phyloP scores from a whole-genome alignment of 148 eudicot genomes.

The Bassia scoparia region DNA sequence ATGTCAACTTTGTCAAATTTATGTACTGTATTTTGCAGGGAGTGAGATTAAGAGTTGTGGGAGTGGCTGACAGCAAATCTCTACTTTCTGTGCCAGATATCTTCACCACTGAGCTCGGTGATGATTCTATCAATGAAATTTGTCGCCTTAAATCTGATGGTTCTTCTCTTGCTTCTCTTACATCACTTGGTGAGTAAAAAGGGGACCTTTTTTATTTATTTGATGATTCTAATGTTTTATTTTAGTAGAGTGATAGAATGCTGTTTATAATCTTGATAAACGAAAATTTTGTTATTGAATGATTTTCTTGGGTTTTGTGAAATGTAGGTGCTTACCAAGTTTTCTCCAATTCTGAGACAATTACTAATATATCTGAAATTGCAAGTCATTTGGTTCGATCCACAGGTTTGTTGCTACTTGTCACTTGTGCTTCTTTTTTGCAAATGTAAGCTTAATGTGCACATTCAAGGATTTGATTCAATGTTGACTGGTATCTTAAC shows the following conservation, averaged over 20 bases:
- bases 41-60: conserved; percentile 67
- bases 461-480: neutral
- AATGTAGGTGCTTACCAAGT: conserved; percentile 49
- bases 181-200: conserved; percentile 38
- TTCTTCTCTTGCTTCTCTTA: conserved; percentile 46
- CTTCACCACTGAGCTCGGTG: conserved; percentile 65
- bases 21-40: conserved; percentile 42
- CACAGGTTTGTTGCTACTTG: conserved; percentile 42
- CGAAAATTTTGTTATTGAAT: neutral
- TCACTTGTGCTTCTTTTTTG: neutral
- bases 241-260: too few relatives aligned
- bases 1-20: neutral
- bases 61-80: conserved; percentile 79
- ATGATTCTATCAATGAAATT: conserved; percentile 46
- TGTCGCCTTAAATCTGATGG: conserved; percentile 57
- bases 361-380: conserved; percentile 48
- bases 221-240: neutral
- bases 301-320: neutral
- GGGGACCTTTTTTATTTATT: neutral
- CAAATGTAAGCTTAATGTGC: neutral
- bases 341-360: conserved; percentile 46
- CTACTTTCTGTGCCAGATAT: conserved; percentile 56
- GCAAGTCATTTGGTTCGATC: conserved; percentile 57
- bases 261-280: too few relatives aligned
- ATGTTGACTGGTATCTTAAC: neutral